Evolutionary conservation across 2,329 filamentous ascomycete genomes (phyloP).

Genomic region (Rhynchosporium agropyri): DNA sequence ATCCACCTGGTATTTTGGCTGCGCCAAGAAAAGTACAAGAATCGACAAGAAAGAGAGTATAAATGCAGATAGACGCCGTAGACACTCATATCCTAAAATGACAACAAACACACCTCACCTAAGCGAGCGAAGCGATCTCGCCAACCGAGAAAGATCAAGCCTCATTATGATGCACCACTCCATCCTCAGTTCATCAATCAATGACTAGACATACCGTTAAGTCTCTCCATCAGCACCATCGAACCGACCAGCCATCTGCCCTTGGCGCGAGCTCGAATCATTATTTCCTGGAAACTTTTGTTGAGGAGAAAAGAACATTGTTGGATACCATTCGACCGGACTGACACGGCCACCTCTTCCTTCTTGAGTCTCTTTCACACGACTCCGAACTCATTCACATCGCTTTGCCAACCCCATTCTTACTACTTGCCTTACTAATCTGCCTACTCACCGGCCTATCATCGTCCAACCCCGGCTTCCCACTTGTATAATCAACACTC

Average conservation of each 20-base stretch:
- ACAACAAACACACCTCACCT: neutral
- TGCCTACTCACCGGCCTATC: slow-evolving; percentile 31
- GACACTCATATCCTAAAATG: neutral
- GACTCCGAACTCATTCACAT: slow-evolving; percentile 15
- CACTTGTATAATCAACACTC: slow-evolving; percentile 4
- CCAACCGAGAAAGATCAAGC: neutral
- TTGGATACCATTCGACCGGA: neutral
- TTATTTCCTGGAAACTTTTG: neutral
- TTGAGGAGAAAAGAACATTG: neutral
- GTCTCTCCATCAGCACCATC: neutral
- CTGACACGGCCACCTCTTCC: neutral
- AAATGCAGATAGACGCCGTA: slow-evolving; percentile 1
- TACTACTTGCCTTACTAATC: slow-evolving; percentile 29
- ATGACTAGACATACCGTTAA: neutral
- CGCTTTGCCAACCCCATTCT: slow-evolving; percentile 36
- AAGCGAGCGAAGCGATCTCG: slow-evolving; percentile 1
- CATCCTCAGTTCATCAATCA: neutral
- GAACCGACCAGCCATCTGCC: slow-evolving; percentile 4
- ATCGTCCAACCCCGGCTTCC: slow-evolving; percentile 8
- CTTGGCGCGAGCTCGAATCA: neutral
- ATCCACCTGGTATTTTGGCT: slow-evolving; percentile 12
- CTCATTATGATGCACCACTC: slow-evolving; percentile 7
- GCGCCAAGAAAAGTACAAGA: neutral
- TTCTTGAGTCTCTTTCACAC: neutral
- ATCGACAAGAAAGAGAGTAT: neutral